phyloP scores from a whole-genome alignment of 202 grass and related monocot genomes.

The Musa balbisiana region DNA sequence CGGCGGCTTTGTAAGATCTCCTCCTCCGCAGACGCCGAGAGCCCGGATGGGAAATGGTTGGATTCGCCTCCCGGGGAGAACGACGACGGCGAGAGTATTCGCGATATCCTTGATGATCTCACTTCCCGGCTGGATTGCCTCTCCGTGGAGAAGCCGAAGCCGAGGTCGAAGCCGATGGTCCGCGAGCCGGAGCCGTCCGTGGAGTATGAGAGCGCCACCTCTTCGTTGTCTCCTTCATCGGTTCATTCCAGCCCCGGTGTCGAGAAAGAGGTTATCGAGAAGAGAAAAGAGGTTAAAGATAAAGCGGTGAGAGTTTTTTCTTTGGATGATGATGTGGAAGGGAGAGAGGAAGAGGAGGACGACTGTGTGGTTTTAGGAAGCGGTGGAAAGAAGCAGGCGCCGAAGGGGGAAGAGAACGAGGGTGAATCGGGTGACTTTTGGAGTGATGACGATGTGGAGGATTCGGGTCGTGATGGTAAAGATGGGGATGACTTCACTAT shows the following conservation, averaged over 20 bases:
- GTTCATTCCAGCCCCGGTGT: slow-evolving; percentile 3
- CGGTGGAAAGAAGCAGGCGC: slow-evolving; percentile 23
- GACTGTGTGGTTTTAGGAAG: slow-evolving; percentile 21
- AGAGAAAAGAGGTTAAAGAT: background rate
- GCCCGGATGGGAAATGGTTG: background rate
- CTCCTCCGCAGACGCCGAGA: background rate
- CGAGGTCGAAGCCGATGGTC: slow-evolving; percentile 3
- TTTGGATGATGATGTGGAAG: background rate
- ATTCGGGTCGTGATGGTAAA: background rate
- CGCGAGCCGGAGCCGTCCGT: background rate
- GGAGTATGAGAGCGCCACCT: slow-evolving; percentile 10
- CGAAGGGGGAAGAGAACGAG: slow-evolving; percentile 27
- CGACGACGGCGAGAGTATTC: slow-evolving; percentile 38
- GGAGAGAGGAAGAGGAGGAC: slow-evolving; percentile 30
- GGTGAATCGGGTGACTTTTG: background rate
- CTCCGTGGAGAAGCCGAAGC: slow-evolving; percentile 36
- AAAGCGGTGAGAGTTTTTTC: slow-evolving; percentile 8
- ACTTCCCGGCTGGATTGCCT: slow-evolving; percentile 49
- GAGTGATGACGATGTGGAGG: background rate
- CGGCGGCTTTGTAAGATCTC: slow-evolving; percentile 63
- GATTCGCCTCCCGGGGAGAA: slow-evolving; percentile 8
- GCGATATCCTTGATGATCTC: slow-evolving; percentile 77
- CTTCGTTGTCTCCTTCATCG: slow-evolving; percentile 16
- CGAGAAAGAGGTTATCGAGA: slow-evolving; percentile 2
- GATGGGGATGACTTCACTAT: slow-evolving; percentile 39